phyloP scores from a whole-genome alignment of 2,329 filamentous ascomycete genomes.

The Pseudogymnoascus sp. region DNA sequence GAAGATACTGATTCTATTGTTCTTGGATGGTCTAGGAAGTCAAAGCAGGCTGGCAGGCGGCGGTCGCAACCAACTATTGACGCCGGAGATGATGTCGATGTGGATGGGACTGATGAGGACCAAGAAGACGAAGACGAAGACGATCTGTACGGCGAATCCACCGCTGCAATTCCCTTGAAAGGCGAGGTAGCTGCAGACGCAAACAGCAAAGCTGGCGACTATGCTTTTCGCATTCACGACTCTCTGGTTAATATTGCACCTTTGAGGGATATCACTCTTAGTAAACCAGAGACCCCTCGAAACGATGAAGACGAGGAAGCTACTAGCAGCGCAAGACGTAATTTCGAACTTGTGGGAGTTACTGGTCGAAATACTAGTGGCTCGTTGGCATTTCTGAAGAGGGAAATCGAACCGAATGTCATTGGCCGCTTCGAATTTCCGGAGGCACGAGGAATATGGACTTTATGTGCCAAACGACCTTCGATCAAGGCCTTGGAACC shows the following conservation, averaged over 20 bases:
- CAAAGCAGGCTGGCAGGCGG: constrained; percentile 51
- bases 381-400: constrained; percentile 66
- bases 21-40: constrained; percentile 67
- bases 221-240: constrained; percentile 71
- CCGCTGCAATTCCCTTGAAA: constrained; percentile 32
- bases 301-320: constrained; percentile 38
- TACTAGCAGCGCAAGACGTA: constrained; percentile 41
- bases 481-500: constrained; percentile 50
- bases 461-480: constrained; percentile 60
- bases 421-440: constrained; percentile 64
- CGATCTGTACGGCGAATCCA: constrained; percentile 54
- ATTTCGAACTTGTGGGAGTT: constrained; percentile 50
- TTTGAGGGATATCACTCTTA: constrained; percentile 65
- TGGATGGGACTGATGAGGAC: constrained; percentile 40
- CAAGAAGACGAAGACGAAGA: constrained; percentile 44
- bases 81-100: constrained; percentile 48
- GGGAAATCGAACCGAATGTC: constrained; percentile 65
- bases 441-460: constrained; percentile 71
- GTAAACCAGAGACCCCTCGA: constrained; percentile 40
- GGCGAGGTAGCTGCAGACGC: constrained; percentile 23
- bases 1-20: constrained; percentile 75
- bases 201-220: constrained; percentile 48
- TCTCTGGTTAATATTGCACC: constrained; percentile 68
- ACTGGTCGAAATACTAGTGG: constrained; percentile 58
- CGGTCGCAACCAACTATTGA: constrained; percentile 44